A percentile compares a stretch with the other conserved stretches of the same genome.
Evolutionary conservation across 1,139 yeast genomes (phyloP).

Genomic region (Eremothecium cymbalariae): DNA sequence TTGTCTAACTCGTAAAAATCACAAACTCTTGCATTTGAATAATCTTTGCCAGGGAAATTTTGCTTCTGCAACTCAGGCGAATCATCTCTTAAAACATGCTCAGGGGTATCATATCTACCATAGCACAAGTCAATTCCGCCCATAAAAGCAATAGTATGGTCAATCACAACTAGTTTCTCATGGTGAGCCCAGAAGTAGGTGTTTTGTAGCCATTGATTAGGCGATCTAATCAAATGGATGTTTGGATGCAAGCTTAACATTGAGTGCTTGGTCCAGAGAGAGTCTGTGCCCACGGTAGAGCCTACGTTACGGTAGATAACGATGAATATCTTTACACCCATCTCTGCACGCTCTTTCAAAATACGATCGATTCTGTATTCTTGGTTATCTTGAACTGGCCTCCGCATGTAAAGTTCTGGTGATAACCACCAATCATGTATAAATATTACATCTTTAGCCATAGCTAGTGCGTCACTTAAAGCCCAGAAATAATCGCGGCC

Average conservation of each 20-base stretch:
- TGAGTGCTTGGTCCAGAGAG: constrained; percentile 89
- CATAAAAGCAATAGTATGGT: constrained; percentile 78
- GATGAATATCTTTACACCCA: constrained; percentile 89
- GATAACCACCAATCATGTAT: constrained; percentile 99
- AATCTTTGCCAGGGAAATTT: constrained; percentile 93
- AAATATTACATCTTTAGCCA: constrained; percentile 90
- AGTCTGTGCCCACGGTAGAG: constrained; percentile 86
- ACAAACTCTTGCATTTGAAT: constrained; percentile 87
- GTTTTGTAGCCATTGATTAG: constrained; percentile 88
- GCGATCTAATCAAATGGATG: constrained; percentile 86
- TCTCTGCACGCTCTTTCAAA: constrained; percentile 80
- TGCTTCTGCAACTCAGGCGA: constrained; percentile 47
- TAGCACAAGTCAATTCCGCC: constrained; percentile 96
- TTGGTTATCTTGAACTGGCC: constrained; percentile 95
- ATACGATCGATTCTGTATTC: constrained; percentile 88
- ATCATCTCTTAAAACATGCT: constrained; percentile 84
- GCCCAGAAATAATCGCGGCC: constrained; percentile 98
- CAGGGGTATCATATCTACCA: constrained; percentile 95
- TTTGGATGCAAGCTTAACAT: constrained; percentile 77
- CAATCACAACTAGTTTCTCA: constrained; percentile 82
- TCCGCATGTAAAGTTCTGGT: constrained; percentile 83
- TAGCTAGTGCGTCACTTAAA: constrained; percentile 78
- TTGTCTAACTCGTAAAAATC: constrained; percentile 75
- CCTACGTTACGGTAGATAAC: constrained; percentile 96
- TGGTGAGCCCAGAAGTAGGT: constrained; percentile 99